Base-by-base conservation (phyloP, 257 asterid genomes). In the Cynanchum wilfordii region DNA sequence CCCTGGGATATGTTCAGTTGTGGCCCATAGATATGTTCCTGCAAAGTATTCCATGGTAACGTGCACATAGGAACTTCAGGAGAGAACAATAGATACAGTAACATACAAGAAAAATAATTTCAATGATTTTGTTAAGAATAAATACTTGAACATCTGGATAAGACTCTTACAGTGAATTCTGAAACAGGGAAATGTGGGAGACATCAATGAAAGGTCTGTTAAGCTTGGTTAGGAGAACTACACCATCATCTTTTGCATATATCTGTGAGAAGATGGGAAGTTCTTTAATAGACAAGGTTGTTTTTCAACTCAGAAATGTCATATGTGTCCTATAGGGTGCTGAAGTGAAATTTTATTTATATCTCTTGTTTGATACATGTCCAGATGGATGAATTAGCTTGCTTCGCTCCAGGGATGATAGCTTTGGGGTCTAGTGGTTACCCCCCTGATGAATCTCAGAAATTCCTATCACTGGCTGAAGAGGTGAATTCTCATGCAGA, bases 381-480 rank as follows among this genome's bases (percentile, higher is more conserved):
- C 79, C 94, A 95, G 98, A 95, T 92, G 98, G 99, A 92, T 85
- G 98, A 95, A 84, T 90, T 95, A 71, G 99, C 99, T 52, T 95
- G 99, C 82, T 95, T 95, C 83, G 98, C 99, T 73, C 99, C 99
- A 60, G 99, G 99, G 71, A 95, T 95, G 99, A 64, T 95, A 73
- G 99, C 98, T 58, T 76, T 95, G 81, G 99, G 99, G 66, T 84
- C 99, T 75, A 80, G 87, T 75, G 99, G 96, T 79, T 95, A 89
- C 85, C 84, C 85, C 76, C 88, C 97, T 72, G 93, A 88, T 40
- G 96, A 95, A 72, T 86, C 98, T 65, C 86, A 87, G 82, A 89
- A 87, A 78, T 86, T 77, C 77, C 75, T 95, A 59, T 80, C 97
- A 4, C 81, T 95, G 78, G 98, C 99, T 54, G 99, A 92, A 83